phyloP scores from a whole-genome alignment of 257 asterid genomes.

The Capsicum rhomboideum region DNA sequence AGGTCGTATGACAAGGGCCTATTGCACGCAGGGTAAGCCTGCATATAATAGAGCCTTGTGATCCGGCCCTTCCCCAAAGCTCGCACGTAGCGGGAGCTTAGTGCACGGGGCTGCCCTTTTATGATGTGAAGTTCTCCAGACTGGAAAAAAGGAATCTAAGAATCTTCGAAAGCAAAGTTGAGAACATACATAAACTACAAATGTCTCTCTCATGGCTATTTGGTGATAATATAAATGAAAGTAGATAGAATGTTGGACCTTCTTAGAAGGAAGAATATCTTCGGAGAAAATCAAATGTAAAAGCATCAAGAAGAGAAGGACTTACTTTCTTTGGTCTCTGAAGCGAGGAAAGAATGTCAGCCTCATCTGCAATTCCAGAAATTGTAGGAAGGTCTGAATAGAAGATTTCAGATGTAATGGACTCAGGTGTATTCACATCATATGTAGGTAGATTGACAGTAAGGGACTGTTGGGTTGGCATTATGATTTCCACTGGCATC shows the following conservation, averaged over 20 bases:
- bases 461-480: constrained; percentile 92
- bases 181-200: neutral
- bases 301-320: constrained; percentile 2
- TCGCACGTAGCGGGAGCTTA: neutral
- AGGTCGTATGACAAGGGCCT: neutral
- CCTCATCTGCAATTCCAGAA: constrained; percentile 90
- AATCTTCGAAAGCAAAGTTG: neutral
- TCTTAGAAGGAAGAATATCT: neutral
- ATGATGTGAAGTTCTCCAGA: neutral
- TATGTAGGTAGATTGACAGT: constrained; percentile 68
- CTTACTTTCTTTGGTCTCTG: constrained; percentile 96
- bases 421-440: constrained; percentile 37
- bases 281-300: neutral
- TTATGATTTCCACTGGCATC: constrained; percentile 90
- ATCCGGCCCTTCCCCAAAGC: no score
- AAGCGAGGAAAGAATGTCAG: constrained; percentile 94
- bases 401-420: constrained; percentile 59
- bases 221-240: neutral
- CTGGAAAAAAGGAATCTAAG: neutral
- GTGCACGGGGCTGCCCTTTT: neutral
- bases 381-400: constrained; percentile 72
- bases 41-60: no score
- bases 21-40: neutral
- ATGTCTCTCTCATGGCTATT: neutral
- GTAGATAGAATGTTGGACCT: neutral